Evolutionary conservation across 1,284 basidiomycete species (phyloP).

Genomic region (Kwoniella shivajii): DNA sequence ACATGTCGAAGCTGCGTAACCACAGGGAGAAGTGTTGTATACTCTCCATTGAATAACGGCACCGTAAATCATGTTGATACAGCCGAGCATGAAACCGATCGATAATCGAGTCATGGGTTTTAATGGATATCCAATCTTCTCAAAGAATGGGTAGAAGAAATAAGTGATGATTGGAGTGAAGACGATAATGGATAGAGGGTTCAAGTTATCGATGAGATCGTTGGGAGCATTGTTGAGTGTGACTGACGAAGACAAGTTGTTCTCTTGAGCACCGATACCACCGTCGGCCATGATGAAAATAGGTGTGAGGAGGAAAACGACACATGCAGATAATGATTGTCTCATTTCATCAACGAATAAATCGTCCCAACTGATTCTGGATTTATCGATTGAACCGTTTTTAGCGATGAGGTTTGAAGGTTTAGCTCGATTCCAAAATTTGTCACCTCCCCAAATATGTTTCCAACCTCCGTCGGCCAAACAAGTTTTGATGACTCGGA

Average conservation of each 20-base stretch:
- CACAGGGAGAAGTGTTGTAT: conserved; percentile 56
- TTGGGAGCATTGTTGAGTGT: conserved; percentile 54
- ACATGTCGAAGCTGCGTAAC: conserved; percentile 52
- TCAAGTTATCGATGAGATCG: conserved; percentile 57
- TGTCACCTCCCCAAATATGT: conserved; percentile 34
- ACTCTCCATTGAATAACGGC: conserved; percentile 57
- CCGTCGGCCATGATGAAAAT: conserved; percentile 57
- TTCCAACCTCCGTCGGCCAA: conserved; percentile 38
- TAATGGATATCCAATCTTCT: conserved; percentile 45
- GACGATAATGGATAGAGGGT: conserved; percentile 56
- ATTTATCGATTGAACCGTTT: conserved; percentile 36
- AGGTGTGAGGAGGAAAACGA: conserved; percentile 56
- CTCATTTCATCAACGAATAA: conserved; percentile 57
- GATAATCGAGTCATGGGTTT: conserved; percentile 43
- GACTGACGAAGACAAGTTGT: conserved; percentile 55
- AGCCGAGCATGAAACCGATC: conserved; percentile 48
- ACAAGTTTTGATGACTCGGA: conserved; percentile 35
- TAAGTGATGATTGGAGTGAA: conserved; percentile 56
- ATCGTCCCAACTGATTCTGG: conserved; percentile 57
- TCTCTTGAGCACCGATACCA: conserved; percentile 54
- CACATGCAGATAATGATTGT: conserved; percentile 55
- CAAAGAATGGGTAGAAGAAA: conserved; percentile 55
- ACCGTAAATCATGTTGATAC: conserved; percentile 53
- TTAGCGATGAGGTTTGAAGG: conserved; percentile 48
- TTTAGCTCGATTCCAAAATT: conserved; percentile 56